Percentiles rank a stretch among this genome's conserved stretches.
Evolutionary conservation across 176 grass and related monocot genomes (phyloP).

Genomic region (Elymus sibiricus): DNA sequence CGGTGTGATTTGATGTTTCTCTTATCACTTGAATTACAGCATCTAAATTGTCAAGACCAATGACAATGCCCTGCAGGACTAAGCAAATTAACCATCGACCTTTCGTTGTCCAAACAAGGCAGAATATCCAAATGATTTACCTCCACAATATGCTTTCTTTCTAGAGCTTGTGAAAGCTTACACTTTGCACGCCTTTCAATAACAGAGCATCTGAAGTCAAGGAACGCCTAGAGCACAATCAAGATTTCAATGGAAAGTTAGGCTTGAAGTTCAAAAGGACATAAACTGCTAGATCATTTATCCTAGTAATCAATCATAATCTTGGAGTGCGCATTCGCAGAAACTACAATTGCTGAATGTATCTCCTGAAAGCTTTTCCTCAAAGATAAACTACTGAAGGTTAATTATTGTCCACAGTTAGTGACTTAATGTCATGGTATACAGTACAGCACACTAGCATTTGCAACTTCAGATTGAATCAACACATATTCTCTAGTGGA

Average conservation of each 20-base stretch:
- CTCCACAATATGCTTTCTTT: constrained; percentile 96
- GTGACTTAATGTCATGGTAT: constrained; percentile 9
- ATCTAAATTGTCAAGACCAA: constrained; percentile 98
- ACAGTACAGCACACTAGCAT: constrained; percentile 1
- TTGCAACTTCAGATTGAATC: constrained; percentile 2
- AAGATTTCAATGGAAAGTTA: constrained; percentile 10
- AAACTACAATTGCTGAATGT: not conserved
- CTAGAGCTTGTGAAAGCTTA: constrained; percentile 90
- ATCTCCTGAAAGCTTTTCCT: not conserved
- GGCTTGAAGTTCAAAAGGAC: not conserved
- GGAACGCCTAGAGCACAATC: constrained; percentile 60
- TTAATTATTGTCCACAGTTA: not conserved
- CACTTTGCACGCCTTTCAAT: constrained; percentile 92
- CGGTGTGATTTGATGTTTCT: constrained; percentile 59
- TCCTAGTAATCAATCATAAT: constrained; percentile 18
- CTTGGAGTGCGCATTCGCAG: not conserved
- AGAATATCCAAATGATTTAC: constrained; percentile 43
- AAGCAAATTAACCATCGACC: constrained; percentile 19
- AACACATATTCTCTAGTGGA: not conserved
- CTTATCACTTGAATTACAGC: constrained; percentile 80
- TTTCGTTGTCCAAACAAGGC: constrained; percentile 26
- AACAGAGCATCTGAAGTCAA: constrained; percentile 90
- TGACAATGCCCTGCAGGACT: constrained; percentile 77
- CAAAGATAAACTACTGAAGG: constrained; percentile 1
- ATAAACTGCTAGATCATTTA: constrained; percentile 9